A percentile compares a stretch with the other conserved stretches of the same genome.
Evolutionary conservation across 306 rosid species (phyloP).

Genomic region (Lupinus albus): DNA sequence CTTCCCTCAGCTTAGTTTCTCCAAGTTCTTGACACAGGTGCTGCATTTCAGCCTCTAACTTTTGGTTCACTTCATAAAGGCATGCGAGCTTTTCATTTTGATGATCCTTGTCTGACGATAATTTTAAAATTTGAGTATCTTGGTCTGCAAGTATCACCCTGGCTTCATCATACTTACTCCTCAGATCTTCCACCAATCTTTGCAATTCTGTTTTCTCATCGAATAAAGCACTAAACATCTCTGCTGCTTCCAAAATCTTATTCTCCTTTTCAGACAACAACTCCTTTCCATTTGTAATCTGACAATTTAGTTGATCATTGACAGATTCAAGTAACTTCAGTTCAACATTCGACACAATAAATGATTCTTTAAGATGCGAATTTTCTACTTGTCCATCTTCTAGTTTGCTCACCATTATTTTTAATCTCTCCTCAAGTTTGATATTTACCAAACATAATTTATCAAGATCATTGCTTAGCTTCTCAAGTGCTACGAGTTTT

Average conservation of each 20-base stretch:
- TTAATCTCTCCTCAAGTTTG: constrained; percentile 62
- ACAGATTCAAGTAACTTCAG: constrained; percentile 48
- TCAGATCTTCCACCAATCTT: constrained; percentile 53
- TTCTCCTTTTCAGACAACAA: constrained; percentile 57
- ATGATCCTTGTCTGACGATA: constrained; percentile 52
- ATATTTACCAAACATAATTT: constrained; percentile 49
- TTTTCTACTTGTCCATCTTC: constrained; percentile 57
- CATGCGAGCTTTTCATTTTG: constrained; percentile 48
- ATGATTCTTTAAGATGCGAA: constrained; percentile 60
- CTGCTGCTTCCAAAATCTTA: constrained; percentile 58
- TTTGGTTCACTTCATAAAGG: constrained; percentile 56
- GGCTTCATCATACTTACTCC: constrained; percentile 53
- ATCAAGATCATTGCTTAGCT: constrained; percentile 54
- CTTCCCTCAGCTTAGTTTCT: constrained; percentile 49
- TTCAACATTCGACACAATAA: constrained; percentile 57
- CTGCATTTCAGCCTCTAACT: constrained; percentile 55
- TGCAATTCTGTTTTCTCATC: constrained; percentile 65
- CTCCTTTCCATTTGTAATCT: constrained; percentile 55
- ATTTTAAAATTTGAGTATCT: constrained; percentile 52
- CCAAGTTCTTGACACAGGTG: constrained; percentile 50
- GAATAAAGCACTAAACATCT: constrained; percentile 42
- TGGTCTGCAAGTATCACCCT: constrained; percentile 52
- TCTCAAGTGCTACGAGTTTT: constrained; percentile 54
- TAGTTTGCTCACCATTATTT: constrained; percentile 52
- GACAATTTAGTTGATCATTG: constrained; percentile 57